Conservation (phyloP, 805 yeast genomes). For the Metschnikowia kofuensis region DNA sequence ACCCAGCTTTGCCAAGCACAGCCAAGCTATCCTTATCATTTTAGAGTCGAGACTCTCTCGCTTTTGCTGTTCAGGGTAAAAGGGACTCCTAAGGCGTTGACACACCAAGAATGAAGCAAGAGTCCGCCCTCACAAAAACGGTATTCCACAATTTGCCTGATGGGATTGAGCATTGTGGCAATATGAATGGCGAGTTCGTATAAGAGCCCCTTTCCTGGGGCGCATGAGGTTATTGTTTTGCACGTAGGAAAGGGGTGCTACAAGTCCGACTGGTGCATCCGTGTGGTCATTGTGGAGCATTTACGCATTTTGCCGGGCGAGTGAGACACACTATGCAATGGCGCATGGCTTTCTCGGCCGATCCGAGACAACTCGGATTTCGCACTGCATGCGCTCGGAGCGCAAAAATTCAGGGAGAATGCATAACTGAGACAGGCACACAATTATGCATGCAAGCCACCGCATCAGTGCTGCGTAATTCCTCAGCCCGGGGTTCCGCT, state of each 20-base stretch:
- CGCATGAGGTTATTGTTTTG: too few species aligned
- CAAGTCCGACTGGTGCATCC: neutral
- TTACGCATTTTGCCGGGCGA: neutral
- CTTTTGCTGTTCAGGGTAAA: too few species aligned
- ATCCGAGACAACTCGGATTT: neutral
- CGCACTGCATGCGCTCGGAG: neutral
- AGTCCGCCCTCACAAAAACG: neutral
- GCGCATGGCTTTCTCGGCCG: neutral
- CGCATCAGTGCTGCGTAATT: neutral
- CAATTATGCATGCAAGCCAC: conserved; percentile 2
- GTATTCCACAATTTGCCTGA: neutral
- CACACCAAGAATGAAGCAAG: neutral
- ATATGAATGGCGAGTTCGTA: neutral
- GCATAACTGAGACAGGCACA: neutral
- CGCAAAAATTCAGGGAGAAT: neutral
- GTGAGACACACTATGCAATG: neutral
- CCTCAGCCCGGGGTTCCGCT: neutral
- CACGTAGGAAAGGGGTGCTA: neutral
- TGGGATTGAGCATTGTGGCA: neutral
- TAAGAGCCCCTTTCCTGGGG: neutral
- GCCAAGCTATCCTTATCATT: too few species aligned
- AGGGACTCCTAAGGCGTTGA: too few species aligned
- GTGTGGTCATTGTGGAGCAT: neutral
- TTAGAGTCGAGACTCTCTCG: too few species aligned
- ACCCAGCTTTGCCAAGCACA: too few species aligned